Base-by-base conservation (phyloP, 495 filamentous ascomycete genomes). In the Chaetomium fimeti region DNA sequence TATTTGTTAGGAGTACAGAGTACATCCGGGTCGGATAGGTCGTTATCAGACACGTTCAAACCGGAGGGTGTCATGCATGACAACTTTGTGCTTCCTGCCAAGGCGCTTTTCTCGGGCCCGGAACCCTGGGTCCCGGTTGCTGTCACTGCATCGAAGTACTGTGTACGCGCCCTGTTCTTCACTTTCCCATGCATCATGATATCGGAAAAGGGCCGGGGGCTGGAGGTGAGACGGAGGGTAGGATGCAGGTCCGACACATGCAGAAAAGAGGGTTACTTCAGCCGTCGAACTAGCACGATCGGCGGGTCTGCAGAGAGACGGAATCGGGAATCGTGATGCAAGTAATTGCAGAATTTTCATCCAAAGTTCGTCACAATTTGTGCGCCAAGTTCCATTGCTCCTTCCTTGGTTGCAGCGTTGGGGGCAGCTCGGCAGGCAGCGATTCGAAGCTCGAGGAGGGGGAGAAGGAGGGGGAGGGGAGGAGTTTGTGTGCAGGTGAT, bases 301-400 rank as follows among this genome's bases (percentile, higher is more conserved):
- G 8, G 45, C 45, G 45, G n/a, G 12, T 8, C 48, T 52, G 48
- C 48, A 52, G 11, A 22, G 24, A 15, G 48, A 52, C 48, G 48
- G 43, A 52, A 52, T 25, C 9, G 48, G 48, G 48, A 28, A 52
- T 52, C 20, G 24, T 15, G 24, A 52, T 27, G 48, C 48, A 52
- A 52, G 48, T 27, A 15, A 27, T 25, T 52, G 51, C 51, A 29
- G 45, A 49, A 32, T 29, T 54, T 54, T 54, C 22, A 12, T 47
- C 13, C n/a, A 36, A 36, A 47, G 43, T 47, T 22, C 43, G 43
- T 47, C 43, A 47, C 43, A 47, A 15, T 54, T 54, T 54, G 27
- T 54, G 51, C 51, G 51, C 51, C 3, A 54, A 52, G 24, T 54
- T 32, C 51, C 8, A 2, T 36, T 36, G 27, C 27, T 54, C 51